Evolutionary conservation across 2,329 filamentous ascomycete species (phyloP), one percentile per base, ranked within the genome.

Genomic region (Sporothrix schenckii): DNA sequence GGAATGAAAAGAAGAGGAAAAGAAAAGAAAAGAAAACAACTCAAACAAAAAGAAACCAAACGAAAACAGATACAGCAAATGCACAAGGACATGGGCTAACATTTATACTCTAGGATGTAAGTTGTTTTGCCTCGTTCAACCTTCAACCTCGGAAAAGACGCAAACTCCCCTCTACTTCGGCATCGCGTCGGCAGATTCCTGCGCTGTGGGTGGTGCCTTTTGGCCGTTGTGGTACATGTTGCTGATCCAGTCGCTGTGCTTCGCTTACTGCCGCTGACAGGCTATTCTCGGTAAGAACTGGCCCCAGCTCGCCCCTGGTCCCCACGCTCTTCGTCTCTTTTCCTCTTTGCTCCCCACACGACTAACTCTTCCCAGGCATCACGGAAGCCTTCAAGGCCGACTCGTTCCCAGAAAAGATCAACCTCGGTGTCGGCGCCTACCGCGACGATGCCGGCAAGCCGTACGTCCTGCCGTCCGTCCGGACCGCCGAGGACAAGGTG

Each of bases 341-440:
- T 44, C 16, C 19, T 10, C 27, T 41, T 41, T 9, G 34, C 34
- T 6, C 34, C 34, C 34, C 34, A 34, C 34, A 34, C 7, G 34
- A 39, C 70, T 74, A 60, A 74, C 76, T 79, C 77, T 10, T 63
- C 11, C 14, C 75, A 90, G 91, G 92, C 81, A 93, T 99, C 83
- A 98, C 95, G 74, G 95, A 99, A 85, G 95, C 95, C 73, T 99
- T 95, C 91, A 99, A 98, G 88, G 94, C 94, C 82, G 95, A 99
- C 81, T 87, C 86, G 78, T 94, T 96, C 82, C 85, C 89, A 74
- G 89, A 97, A 85, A 99, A 98, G 89, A 98, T 99, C 87, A 98
- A 98, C 86, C 86, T 99, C 73, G 95, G 92, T 84, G 95, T 98
- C 76, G 95, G 95, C 78, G 95, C 95, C 79, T 99, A 99, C 89